Evolutionary conservation across 257 asterid species (phyloP).

Genomic region (Leptodermis oblonga): DNA sequence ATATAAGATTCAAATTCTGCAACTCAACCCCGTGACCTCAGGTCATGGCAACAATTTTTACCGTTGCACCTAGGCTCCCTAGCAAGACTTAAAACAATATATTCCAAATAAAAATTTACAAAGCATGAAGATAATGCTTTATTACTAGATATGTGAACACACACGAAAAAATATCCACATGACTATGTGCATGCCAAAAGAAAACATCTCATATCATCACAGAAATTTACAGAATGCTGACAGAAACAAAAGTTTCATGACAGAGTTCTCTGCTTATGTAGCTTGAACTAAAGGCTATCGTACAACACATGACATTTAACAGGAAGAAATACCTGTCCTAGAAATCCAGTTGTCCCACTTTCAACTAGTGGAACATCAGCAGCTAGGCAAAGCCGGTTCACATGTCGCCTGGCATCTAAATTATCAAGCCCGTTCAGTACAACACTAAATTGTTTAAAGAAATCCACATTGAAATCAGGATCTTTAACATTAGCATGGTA

Average conservation of each 20-base stretch:
- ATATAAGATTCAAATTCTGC: too few relatives aligned
- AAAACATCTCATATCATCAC: background rate
- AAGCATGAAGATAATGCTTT: background rate
- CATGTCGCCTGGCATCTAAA: slow-evolving; percentile 97
- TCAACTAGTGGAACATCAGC: slow-evolving; percentile 91
- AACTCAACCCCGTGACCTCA: too few relatives aligned
- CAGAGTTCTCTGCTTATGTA: background rate
- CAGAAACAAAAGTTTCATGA: background rate
- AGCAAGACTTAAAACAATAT: background rate
- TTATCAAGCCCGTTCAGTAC: slow-evolving; percentile 96
- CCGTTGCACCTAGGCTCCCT: background rate
- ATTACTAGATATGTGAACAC: background rate
- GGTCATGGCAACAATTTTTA: background rate
- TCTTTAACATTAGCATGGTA: slow-evolving; percentile 94
- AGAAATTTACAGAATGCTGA: background rate
- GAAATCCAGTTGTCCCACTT: slow-evolving; percentile 99
- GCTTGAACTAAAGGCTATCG: background rate
- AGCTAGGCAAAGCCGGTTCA: slow-evolving; percentile 97
- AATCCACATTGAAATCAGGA: slow-evolving; percentile 87
- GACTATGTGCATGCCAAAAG: background rate
- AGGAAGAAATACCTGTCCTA: slow-evolving; percentile 77
- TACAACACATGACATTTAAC: slow-evolving; percentile 13
- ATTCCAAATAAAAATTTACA: background rate
- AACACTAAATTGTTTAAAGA: slow-evolving; percentile 82
- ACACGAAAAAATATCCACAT: background rate